phyloP scores from a whole-genome alignment of 2,329 filamentous ascomycete genomes.

The Cryoendolithus antarcticus region DNA sequence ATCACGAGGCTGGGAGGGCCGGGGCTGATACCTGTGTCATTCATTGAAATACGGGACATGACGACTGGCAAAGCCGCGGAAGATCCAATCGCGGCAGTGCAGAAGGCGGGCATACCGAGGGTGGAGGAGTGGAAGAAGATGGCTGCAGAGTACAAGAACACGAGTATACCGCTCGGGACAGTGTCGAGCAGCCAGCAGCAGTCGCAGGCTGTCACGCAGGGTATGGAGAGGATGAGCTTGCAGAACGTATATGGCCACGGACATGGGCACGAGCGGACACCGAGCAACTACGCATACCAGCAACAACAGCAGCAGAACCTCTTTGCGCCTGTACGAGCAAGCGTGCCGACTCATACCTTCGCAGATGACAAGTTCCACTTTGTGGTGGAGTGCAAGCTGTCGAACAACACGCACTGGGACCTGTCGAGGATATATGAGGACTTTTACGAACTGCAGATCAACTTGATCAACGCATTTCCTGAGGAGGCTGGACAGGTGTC shows the following conservation, averaged over 20 bases:
- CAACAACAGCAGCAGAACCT: constrained; percentile 33
- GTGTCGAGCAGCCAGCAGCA: constrained; percentile 40
- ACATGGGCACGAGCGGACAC: constrained; percentile 18
- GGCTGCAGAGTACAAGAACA: constrained; percentile 98
- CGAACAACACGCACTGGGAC: constrained; percentile 87
- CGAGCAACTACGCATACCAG: constrained; percentile 23
- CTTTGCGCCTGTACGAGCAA: constrained; percentile 66
- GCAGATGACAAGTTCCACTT: constrained; percentile 99
- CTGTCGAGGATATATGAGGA: constrained; percentile 92
- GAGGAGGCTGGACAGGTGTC: constrained; percentile 82
- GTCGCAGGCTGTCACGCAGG: constrained; percentile 39
- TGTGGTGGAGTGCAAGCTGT: constrained; percentile 79
- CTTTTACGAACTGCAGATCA: constrained; percentile 98
- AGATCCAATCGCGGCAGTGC: constrained; percentile 75
- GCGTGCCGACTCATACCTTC: constrained; percentile 86
- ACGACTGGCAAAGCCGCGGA: constrained; percentile 67
- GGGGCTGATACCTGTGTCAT: constrained; percentile 88
- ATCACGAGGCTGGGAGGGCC: constrained; percentile 93
- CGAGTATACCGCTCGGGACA: constrained; percentile 89
- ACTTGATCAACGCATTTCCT: constrained; percentile 80
- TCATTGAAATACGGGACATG: constrained; percentile 94
- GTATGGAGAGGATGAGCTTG: constrained; percentile 67
- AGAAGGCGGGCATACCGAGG: constrained; percentile 76
- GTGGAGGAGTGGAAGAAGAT: constrained; percentile 99
- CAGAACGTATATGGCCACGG: constrained; percentile 7